Evolutionary conservation across 805 yeast species (phyloP).

Genomic region (Clavispora santaluciae): DNA sequence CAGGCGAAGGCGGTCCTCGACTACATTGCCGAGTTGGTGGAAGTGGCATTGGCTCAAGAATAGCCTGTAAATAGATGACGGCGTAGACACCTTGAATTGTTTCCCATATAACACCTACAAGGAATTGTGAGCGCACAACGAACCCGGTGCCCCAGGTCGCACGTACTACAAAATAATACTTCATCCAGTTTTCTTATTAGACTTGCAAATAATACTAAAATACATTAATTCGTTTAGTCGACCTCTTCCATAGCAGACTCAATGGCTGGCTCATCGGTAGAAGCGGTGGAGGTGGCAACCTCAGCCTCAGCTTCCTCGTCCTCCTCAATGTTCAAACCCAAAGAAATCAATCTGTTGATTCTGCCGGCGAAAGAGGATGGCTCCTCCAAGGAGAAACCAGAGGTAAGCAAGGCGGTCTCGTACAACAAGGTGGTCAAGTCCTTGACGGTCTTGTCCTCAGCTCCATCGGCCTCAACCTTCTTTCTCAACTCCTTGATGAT

Average conservation of each 20-base stretch:
- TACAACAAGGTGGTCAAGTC: constrained; percentile 93
- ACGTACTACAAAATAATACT: no score
- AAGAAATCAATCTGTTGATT: constrained; percentile 95
- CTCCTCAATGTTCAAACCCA: constrained; percentile 97
- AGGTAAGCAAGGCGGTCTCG: constrained; percentile 97
- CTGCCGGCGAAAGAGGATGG: constrained; percentile 96
- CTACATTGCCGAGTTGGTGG: constrained; percentile 26
- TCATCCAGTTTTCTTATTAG: not conserved
- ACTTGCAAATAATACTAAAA: constrained; percentile 2
- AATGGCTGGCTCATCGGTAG: constrained; percentile 43
- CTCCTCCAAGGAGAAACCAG: constrained; percentile 98
- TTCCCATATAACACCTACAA: no score
- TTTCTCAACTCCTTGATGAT: constrained; percentile 93
- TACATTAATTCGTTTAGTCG: constrained; percentile 51
- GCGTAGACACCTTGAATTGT: no score
- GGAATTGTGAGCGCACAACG: no score
- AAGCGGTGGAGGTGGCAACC: constrained; percentile 44
- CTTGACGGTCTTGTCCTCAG: constrained; percentile 97
- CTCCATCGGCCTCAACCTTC: constrained; percentile 96
- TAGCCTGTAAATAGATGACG: not conserved
- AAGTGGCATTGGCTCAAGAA: constrained; percentile 9
- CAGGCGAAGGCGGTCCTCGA: constrained; percentile 41
- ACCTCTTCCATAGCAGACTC: constrained; percentile 96
- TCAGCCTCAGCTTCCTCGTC: constrained; percentile 52
- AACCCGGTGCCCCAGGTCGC: no score